Evolutionary conservation across 441 rosid species (phyloP).

Genomic region (Gossypium schwendimanii): DNA sequence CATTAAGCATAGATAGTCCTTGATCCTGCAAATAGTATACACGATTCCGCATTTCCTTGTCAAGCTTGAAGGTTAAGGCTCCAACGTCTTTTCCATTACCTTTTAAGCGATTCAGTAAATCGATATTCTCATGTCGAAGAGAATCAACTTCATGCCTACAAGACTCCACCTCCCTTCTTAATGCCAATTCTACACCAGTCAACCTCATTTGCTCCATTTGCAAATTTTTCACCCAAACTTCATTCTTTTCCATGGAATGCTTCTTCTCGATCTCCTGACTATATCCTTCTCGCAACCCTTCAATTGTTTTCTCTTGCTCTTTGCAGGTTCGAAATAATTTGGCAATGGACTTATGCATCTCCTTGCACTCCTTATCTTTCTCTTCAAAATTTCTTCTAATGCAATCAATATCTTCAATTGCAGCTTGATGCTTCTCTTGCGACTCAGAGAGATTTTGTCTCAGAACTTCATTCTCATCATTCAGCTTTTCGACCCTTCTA

Average conservation of each 20-base stretch:
- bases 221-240: constrained; percentile 44
- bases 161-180: constrained; percentile 71
- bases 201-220: constrained; percentile 81
- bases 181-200: constrained; percentile 67
- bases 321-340: constrained; percentile 66
- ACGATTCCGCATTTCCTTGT: constrained; percentile 60
- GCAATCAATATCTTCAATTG: constrained; percentile 47
- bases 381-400: constrained; percentile 63
- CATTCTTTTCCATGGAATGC: constrained; percentile 39
- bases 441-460: constrained; percentile 42
- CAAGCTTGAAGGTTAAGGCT: constrained; percentile 58
- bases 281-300: constrained; percentile 57
- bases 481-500: constrained; percentile 45
- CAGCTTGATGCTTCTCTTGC: constrained; percentile 44
- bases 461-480: constrained; percentile 47
- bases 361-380: constrained; percentile 87
- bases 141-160: constrained; percentile 58
- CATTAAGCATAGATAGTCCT: constrained; percentile 62
- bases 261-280: constrained; percentile 38
- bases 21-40: constrained; percentile 67
- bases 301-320: constrained; percentile 82
- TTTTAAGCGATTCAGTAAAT: constrained; percentile 64
- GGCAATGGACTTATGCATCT: constrained; percentile 63
- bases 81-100: constrained; percentile 44
- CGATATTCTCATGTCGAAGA: constrained; percentile 78